Base-by-base conservation (phyloP, 176 grass and related monocot genomes). In the Oryza australiensis region DNA sequence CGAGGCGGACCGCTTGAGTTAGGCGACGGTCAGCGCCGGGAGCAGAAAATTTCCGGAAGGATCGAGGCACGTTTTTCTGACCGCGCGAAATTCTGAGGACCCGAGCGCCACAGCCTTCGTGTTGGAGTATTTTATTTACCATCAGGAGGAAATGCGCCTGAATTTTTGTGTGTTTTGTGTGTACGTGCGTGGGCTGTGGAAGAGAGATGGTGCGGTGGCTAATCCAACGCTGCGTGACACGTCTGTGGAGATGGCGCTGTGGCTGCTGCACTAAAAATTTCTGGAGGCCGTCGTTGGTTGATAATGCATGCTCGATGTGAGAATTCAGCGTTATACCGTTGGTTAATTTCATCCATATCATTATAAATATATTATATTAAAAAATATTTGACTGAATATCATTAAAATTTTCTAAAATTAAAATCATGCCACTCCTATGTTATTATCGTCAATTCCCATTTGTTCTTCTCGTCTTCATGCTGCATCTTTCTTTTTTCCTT, bases 1-100 rank as follows among this genome's bases (percentile, higher is more conserved):
- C 48, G 6, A 48, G 45, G 13, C 13, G 12, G 45, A 14, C 45
- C 2, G 40, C 35, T 7, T 9, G 13, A 15, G 7, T 4, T 2
- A 51, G 48, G 16, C 49, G 49, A 53, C 53, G 53, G 53, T 59
- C 53, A 59, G 53, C 40, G 14, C 12, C 9, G 26, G 63, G 26
- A 7, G 41, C 15, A 23, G 7, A 77, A 72, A 51, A 6, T 26
- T 42, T 81, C 77, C 22, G 7, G 70, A 46, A 74, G 2, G 33
- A 24, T 42, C 84, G 3, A n/a, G 28, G 8, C 42, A 73, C 66
- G 27, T 82, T 84, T 79, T 48, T 51, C 80, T 73, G 74, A 65
- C 74, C 68, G 42, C 68, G 65, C 57, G 53, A 65, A 72, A 65
- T 82, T 65, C 18, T 8, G 78, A 64, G 51, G 79, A 51, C 67